Base-by-base conservation (phyloP, 768 basidiomycete genomes). In the Tylopilus sp. region DNA sequence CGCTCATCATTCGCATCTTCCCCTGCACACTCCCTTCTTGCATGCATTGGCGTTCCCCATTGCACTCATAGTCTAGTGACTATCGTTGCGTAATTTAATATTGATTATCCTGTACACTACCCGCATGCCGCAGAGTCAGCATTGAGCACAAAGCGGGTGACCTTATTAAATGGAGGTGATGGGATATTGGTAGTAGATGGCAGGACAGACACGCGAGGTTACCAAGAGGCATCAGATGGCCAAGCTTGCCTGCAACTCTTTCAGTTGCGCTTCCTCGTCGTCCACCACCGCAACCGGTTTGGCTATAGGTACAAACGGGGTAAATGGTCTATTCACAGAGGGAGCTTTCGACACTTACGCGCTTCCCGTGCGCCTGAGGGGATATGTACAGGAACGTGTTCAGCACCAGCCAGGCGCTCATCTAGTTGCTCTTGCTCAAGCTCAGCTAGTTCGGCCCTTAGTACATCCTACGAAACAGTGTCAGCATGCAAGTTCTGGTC, bases 251-350 rank as follows among this genome's bases (percentile, higher is more conserved):
- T 97, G 95, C 58, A 98, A 75, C 68, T 90, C 85, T 69, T 79
- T 81, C 66, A 98, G 82, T 70, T 95, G 85, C 40, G 80, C 84
- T 57, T 91, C 95, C 69, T 98, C 95, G 75, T 95, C 92, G 69
- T 91, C 91, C 66, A 94, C 92, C 56, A 79, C 81, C 48, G 74
- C 77, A 60, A 68, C 67, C 47, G 52, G 66, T 68, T 72, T 62
- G 47, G 59, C 64, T 67, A 57, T 49, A 1, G 35, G n/a, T 1
- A 15, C 9, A 30, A 53, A 6, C 22, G 4, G 12, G 3, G 28
- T 65, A n/a, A 63, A 51, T 25, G 17, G 49, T 28, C 36, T 31
- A 22, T 30, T 30, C 13, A 11, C 12, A 33, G 11, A 31, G 11
- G 13, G 8, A 20, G 25, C 35, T 17, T 35, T 38, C 20, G 21